phyloP scores from a whole-genome alignment of 257 asterid species.

The Solanum medicagineum region DNA sequence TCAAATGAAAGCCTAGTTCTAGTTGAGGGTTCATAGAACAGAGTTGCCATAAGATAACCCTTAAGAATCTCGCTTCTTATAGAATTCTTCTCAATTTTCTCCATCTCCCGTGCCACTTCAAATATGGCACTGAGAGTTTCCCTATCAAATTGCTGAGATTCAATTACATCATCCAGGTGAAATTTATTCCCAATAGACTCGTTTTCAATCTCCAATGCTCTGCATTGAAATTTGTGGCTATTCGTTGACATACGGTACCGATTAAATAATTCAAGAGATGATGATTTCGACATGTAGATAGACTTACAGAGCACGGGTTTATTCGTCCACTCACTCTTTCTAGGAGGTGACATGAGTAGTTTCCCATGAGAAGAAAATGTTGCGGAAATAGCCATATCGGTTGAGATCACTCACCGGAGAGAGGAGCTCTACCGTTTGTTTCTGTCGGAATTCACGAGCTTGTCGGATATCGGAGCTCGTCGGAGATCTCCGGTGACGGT shows the following conservation, averaged over 20 bases:
- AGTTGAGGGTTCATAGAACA: constrained; percentile 90
- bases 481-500: not conserved
- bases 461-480: not conserved
- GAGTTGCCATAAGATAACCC: constrained; percentile 88
- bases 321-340: not conserved
- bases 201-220: constrained; percentile 35
- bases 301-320: not conserved
- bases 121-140: constrained; percentile 68
- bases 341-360: not conserved
- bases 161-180: constrained; percentile 69
- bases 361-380: not conserved
- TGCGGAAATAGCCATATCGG: not conserved
- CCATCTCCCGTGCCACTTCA: constrained; percentile 85
- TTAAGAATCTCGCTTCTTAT: constrained; percentile 55
- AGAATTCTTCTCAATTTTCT: constrained; percentile 71
- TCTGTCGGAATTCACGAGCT: not conserved
- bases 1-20: constrained; percentile 96
- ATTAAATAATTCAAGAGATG: not conserved
- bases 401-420: not conserved
- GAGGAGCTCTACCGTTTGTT: not conserved
- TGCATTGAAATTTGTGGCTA: constrained; percentile 20
- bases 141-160: constrained; percentile 87
- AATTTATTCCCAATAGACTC: constrained; percentile 28
- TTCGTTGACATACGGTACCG: constrained; percentile 3
- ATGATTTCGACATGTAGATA: not conserved